These are phyloP conservation scores for Geotrichum ghanense DNA, from an alignment of 805 yeast genomes.

Conservation along the genomic window DNA sequence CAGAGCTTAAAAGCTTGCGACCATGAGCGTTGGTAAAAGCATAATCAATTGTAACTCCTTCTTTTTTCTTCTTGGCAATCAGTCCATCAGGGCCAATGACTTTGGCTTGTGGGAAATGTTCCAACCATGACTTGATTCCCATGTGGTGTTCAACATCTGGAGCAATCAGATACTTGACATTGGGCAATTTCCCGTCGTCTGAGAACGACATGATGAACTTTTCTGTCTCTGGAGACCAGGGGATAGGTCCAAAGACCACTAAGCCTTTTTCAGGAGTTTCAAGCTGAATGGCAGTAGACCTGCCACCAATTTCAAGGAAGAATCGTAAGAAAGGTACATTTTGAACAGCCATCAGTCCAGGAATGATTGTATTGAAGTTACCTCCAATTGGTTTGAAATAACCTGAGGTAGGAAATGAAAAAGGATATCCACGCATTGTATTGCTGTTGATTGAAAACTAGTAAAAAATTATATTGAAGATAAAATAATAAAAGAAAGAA, in stretches of 20 bases:
- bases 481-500: too few relatives aligned
- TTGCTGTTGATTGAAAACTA: not conserved
- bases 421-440: constrained; percentile 1
- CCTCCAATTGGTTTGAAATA: constrained; percentile 16
- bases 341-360: constrained; percentile 13
- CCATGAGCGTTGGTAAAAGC: constrained; percentile 2
- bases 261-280: constrained; percentile 9
- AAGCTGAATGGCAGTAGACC: constrained; percentile 13
- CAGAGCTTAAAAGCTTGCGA: constrained; percentile 1
- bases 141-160: constrained; percentile 59
- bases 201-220: constrained; percentile 7
- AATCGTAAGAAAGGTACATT: constrained; percentile 14
- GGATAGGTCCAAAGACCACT: constrained; percentile 13
- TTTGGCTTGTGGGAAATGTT: constrained; percentile 37
- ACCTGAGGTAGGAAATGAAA: constrained; percentile 1
- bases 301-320: constrained; percentile 13
- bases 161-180: constrained; percentile 33
- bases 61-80: constrained; percentile 10
- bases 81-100: constrained; percentile 41
- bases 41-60: constrained; percentile 22
- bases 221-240: constrained; percentile 15
- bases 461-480: too few relatives aligned
- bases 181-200: constrained; percentile 6
- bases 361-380: constrained; percentile 8
- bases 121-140: constrained; percentile 45